A percentile compares a stretch with the other conserved stretches of the same genome.
Conservation (phyloP, 2,329 filamentous ascomycete species). For the Colletotrichum navitas region DNA sequence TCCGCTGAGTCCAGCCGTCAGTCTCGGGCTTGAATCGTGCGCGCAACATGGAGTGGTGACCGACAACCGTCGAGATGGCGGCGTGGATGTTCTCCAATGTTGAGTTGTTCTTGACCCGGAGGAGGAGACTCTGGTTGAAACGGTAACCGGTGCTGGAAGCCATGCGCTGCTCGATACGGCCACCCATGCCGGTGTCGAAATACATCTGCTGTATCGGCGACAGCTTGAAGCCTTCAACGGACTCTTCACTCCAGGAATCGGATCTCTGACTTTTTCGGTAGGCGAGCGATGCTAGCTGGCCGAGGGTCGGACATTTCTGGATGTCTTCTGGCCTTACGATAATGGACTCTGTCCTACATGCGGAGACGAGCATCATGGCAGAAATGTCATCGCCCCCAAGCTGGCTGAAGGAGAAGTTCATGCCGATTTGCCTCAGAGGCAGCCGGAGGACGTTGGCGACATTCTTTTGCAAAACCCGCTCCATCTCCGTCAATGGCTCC, state of each 20-base stretch:
- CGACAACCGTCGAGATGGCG: conserved; percentile 62
- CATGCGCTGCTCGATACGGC: conserved; percentile 49
- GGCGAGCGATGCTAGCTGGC: conserved; percentile 55
- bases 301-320: conserved; percentile 53
- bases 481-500: conserved; percentile 53
- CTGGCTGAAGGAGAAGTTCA: conserved; percentile 57
- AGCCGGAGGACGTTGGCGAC: conserved; percentile 56
- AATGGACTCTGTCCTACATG: conserved; percentile 55
- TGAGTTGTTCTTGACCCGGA: conserved; percentile 58
- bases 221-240: conserved; percentile 57
- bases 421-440: conserved; percentile 55
- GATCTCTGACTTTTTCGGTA: conserved; percentile 49
- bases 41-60: conserved; percentile 65
- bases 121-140: conserved; percentile 64
- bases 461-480: conserved; percentile 54
- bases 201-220: conserved; percentile 68
- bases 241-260: conserved; percentile 51
- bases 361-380: conserved; percentile 55
- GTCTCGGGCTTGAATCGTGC: conserved; percentile 57
- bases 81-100: conserved; percentile 60
- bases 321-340: conserved; percentile 53
- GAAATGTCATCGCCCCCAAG: conserved; percentile 57
- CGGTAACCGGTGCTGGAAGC: conserved; percentile 55
- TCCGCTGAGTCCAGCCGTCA: conserved; percentile 61
- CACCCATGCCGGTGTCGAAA: conserved; percentile 61